Percentiles rank a stretch among this genome's conserved stretches.
These are phyloP conservation scores for Thielaviopsis cerberus DNA, from an alignment of 2,329 filamentous ascomycete genomes.

Conservation along the genomic window DNA sequence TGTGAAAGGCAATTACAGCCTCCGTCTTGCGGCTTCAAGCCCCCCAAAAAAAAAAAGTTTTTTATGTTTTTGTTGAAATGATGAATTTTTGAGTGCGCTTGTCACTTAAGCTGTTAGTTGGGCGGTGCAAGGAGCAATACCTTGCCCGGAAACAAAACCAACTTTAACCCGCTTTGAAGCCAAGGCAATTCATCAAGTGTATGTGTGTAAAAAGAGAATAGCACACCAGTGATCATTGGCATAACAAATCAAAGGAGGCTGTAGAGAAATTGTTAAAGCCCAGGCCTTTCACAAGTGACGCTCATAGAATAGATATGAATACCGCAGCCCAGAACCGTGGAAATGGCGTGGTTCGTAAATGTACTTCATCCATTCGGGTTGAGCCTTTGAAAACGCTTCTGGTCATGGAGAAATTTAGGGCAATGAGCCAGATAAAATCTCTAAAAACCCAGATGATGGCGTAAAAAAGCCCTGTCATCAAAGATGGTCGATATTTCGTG, in stretches of 20 bases:
- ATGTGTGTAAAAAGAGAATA: background rate
- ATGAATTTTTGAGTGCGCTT: background rate
- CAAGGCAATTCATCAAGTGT: background rate
- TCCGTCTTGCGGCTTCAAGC: background rate
- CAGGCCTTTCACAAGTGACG: background rate
- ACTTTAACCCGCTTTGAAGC: background rate
- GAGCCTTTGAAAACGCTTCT: background rate
- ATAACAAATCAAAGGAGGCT: background rate
- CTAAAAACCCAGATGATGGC: background rate
- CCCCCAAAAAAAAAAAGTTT: background rate
- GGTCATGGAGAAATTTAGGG: background rate
- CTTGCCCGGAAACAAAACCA: slow-evolving; percentile 2
- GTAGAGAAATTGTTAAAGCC: background rate
- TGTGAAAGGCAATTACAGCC: background rate
- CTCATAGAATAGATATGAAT: background rate
- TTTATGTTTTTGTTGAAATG: background rate
- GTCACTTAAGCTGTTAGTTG: background rate
- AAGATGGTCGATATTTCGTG: background rate
- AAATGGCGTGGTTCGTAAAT: background rate
- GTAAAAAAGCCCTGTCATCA: background rate
- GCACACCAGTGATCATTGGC: background rate
- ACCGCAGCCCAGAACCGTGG: background rate
- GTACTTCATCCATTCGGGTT: background rate
- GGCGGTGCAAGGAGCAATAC: slow-evolving; percentile 11
- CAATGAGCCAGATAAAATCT: no score